phyloP scores from a whole-genome alignment of 805 yeast species.

The Suhomyces kilbournensis region DNA sequence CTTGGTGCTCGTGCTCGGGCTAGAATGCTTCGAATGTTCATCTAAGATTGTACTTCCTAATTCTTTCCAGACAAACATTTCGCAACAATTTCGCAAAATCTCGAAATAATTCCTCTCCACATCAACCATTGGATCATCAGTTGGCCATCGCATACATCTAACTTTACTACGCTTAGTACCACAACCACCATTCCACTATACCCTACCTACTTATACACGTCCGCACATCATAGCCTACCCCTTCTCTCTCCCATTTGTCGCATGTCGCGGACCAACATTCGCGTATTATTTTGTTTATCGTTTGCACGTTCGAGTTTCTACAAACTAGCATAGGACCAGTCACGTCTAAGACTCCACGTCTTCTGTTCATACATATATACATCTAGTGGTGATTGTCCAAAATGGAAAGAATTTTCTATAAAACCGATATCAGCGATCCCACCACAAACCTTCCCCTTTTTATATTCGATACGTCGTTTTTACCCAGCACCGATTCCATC shows the following conservation, averaged over 20 bases:
- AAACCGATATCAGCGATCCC: conserved; percentile 64
- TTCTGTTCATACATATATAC: not conserved
- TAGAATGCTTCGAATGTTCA: too few relatives aligned
- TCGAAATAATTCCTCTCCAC: not conserved
- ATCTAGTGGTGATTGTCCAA: not conserved
- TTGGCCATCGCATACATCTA: not conserved
- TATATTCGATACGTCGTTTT: conserved; percentile 77
- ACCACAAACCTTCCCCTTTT: conserved; percentile 66
- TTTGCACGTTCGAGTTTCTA: not conserved
- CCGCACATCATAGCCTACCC: not conserved
- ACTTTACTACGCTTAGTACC: not conserved
- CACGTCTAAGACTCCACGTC: not conserved
- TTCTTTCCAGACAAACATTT: not conserved
- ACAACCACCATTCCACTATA: not conserved
- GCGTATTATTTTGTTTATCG: not conserved
- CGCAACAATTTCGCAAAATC: not conserved
- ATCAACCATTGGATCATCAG: not conserved
- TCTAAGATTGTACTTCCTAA: not conserved
- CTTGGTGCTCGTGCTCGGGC: too few relatives aligned
- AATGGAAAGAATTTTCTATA: conserved; percentile 51
- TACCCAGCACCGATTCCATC: conserved; percentile 56
- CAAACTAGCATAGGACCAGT: not conserved
- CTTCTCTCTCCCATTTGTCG: not conserved
- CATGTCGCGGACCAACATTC: not conserved
- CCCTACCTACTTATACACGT: not conserved